Percentiles rank a stretch among this genome's conserved stretches.
Conservation (phyloP, 139 green algal genomes). For the Ostreobium quekettii region DNA sequence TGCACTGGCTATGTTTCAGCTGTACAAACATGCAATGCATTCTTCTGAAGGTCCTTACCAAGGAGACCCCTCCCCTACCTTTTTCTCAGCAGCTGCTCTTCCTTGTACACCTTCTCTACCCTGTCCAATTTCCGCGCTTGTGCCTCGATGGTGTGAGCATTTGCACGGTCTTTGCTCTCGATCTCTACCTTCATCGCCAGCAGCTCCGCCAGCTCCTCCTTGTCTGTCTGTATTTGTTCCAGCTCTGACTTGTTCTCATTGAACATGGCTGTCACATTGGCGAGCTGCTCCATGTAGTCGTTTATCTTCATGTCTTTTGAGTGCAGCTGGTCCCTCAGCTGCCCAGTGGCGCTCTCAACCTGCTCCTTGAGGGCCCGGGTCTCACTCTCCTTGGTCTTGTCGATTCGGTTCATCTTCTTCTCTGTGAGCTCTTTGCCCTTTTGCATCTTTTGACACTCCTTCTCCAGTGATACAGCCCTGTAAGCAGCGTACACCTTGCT, state of each 20-base stretch:
- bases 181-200: conserved; percentile 84
- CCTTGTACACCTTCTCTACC: conserved; percentile 87
- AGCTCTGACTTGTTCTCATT: conserved; percentile 1
- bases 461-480: conserved; percentile 20
- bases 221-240: conserved; percentile 30
- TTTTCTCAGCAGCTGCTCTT: conserved; percentile 67
- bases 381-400: conserved; percentile 49
- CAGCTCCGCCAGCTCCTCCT: conserved; percentile 81
- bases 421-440: conserved; percentile 64
- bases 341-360: not conserved
- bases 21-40: too few relatives aligned
- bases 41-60: too few relatives aligned
- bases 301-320: not conserved
- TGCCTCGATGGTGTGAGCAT: conserved; percentile 73
- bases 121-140: conserved; percentile 74
- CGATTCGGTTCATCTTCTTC: conserved; percentile 71
- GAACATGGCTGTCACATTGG: conserved; percentile 11
- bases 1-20: too few relatives aligned
- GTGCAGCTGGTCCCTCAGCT: not conserved
- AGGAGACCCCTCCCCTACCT: too few relatives aligned
- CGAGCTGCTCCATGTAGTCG: not conserved
- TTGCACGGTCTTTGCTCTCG: conserved; percentile 73
- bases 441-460: conserved; percentile 31
- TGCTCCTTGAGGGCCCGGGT: not conserved
- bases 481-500: too few relatives aligned